Percentiles rank a stretch among this genome's conserved stretches.
phyloP scores from a whole-genome alignment of 345 rosid species.

The Firmiana major region DNA sequence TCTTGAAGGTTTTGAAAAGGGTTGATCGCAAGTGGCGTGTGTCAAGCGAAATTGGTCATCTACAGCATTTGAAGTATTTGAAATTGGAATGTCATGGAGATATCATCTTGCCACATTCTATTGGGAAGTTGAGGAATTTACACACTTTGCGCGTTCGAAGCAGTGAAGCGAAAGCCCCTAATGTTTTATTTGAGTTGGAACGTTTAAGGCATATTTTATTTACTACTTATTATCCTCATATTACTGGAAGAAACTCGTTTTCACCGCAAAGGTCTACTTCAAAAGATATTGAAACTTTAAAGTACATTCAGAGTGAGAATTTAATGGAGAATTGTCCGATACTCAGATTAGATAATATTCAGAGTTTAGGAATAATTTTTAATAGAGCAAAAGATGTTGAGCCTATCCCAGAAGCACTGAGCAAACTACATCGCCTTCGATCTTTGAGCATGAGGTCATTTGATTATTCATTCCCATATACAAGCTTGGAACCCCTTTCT shows the following conservation, averaged over 20 bases:
- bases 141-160: not conserved
- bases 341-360: not conserved
- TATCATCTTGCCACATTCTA: not conserved
- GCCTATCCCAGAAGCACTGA: not conserved
- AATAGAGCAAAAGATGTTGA: not conserved
- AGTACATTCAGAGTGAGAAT: not conserved
- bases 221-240: too few relatives aligned
- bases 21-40: not conserved
- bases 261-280: not conserved
- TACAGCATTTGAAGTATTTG: not conserved
- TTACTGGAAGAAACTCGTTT: too few relatives aligned
- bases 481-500: not conserved
- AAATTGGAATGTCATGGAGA: fast-evolving
- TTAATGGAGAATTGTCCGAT: not conserved
- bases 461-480: too few relatives aligned
- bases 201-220: not conserved
- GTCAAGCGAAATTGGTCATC: not conserved
- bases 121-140: not conserved
- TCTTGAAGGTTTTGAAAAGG: not conserved
- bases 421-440: not conserved
- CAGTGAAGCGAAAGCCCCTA: not conserved
- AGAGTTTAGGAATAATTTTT: not conserved
- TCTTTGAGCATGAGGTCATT: not conserved
- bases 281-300: not conserved
- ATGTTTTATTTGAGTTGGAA: not conserved